Evolutionary conservation across 2,329 filamentous ascomycete genomes (phyloP).

Genomic region (Boeremia exigua): DNA sequence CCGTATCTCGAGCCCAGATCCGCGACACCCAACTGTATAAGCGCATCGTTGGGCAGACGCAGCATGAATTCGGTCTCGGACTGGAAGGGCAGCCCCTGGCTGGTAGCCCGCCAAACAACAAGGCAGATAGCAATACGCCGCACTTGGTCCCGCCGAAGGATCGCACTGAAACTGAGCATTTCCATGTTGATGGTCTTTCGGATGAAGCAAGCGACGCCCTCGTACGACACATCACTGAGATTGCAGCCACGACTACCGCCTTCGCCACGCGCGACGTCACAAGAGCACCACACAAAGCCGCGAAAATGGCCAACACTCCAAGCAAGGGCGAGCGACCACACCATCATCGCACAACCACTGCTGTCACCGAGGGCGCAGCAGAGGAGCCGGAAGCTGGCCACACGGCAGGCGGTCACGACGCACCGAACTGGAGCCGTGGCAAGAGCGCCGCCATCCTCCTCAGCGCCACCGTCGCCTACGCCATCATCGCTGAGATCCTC

Average conservation of each 20-base stretch:
- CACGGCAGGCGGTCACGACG: conserved; percentile 75
- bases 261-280: conserved; percentile 81
- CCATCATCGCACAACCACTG: conserved; percentile 46
- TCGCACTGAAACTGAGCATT: conserved; percentile 51
- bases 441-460: conserved; percentile 92
- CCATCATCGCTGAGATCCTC: conserved; percentile 95
- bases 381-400: conserved; percentile 53
- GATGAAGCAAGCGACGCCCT: conserved; percentile 82
- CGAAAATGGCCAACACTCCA: conserved; percentile 48
- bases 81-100: conserved; percentile 58
- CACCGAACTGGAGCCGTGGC: conserved; percentile 94
- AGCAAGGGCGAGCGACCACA: conserved; percentile 47
- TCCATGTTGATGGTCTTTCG: conserved; percentile 70
- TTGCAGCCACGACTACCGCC: conserved; percentile 88
- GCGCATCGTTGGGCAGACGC: conserved; percentile 86
- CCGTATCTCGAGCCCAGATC: conserved; percentile 63
- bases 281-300: conserved; percentile 59
- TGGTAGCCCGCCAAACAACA: conserved; percentile 37
- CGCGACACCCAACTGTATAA: conserved; percentile 91
- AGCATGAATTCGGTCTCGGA: conserved; percentile 79
- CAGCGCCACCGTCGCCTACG: conserved; percentile 87
- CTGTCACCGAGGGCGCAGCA: conserved; percentile 61
- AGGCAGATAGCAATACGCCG: conserved; percentile 37
- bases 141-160: conserved; percentile 48
- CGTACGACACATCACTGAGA: conserved; percentile 87